Base-by-base conservation (phyloP, 1,284 basidiomycete species). In the Serendipita sp. region DNA sequence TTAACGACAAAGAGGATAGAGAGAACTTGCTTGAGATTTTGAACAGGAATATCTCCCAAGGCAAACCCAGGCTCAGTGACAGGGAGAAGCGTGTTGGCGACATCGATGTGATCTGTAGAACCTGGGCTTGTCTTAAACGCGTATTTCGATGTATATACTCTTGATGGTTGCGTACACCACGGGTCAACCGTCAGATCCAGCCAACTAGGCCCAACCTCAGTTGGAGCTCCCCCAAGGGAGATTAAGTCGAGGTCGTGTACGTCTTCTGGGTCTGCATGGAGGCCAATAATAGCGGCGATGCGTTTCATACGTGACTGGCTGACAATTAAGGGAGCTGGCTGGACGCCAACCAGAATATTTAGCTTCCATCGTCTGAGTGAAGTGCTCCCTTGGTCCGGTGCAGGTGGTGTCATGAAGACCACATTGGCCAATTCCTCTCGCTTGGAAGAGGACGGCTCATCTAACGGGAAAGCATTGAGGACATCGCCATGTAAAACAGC, bases 1-100 rank as follows among this genome's bases (percentile, higher is more conserved):
- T 58, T 58, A 3, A 58, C 22, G 32, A 58, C 32, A 32, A n/a
- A 29, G 26, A 89, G 70, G 58, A 88, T 78, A 3, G 78, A 82
- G 79, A 82, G 86, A 1, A 86, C 79, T 68, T 89, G 82, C 67
- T 80, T 82, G 70, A 87, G 76, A 41, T 76, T 86, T 62, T 79
- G 80, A 8, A 89, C 85, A 2, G 82, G 85, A 2, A 88, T 76
- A 64, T 78, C 78, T 66, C 87, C 81, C 6, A 90, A 76, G 3
- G 82, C 66, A 67, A 87, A 88, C 0, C 87, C 87, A 1, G 85
- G 82, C 68, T 89, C 87, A 63, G 53, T 58, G 22, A 58, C 15
- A 6, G 53, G 26, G 8, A 10, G 8, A 17, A 58, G 53, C 22
- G 30, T 34, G 53, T 58, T 58, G 53, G 30, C n/a, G 6, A 58